Percentiles rank a stretch among this genome's conserved stretches.
phyloP scores from a whole-genome alignment of 2,329 filamentous ascomycete species.

The Aspergillus udagawae region DNA sequence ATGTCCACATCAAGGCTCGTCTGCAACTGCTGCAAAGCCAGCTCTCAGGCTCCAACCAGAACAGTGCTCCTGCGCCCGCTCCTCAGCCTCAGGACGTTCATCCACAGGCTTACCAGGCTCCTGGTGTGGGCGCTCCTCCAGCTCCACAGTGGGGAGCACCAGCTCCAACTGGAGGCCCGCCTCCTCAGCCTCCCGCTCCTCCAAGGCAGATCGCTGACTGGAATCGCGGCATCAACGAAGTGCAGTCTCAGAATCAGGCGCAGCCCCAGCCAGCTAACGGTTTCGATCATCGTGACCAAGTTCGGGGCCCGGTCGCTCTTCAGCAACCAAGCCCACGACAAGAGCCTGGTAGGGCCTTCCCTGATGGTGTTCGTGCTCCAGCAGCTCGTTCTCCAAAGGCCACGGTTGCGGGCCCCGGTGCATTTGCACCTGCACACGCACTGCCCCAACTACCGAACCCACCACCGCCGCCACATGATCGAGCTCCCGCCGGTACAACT shows the following conservation, averaged over 20 bases:
- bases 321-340: slow-evolving; percentile 73
- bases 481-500: slow-evolving; percentile 27
- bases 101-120: slow-evolving; percentile 84
- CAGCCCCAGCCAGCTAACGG: slow-evolving; percentile 56
- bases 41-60: slow-evolving; percentile 67
- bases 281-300: slow-evolving; percentile 73
- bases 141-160: slow-evolving; percentile 87
- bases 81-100: slow-evolving; percentile 85
- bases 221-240: slow-evolving; percentile 69
- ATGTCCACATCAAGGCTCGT: slow-evolving; percentile 94
- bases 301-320: slow-evolving; percentile 64
- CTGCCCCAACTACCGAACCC: slow-evolving; percentile 50
- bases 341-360: slow-evolving; percentile 66
- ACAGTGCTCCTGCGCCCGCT: slow-evolving; percentile 71
- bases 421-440: slow-evolving; percentile 48
- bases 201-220: slow-evolving; percentile 59
- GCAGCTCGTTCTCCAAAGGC: slow-evolving; percentile 60
- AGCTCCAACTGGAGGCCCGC: slow-evolving; percentile 45
- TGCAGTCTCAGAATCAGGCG: slow-evolving; percentile 55
- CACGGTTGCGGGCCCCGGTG: slow-evolving; percentile 49
- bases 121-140: slow-evolving; percentile 76
- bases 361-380: slow-evolving; percentile 57
- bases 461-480: slow-evolving; percentile 41
- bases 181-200: slow-evolving; percentile 60
- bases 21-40: slow-evolving; percentile 79